A percentile compares a stretch with the other conserved stretches of the same genome.
These are phyloP conservation scores for Penicillium sumatraense DNA, from an alignment of 2,329 filamentous ascomycete species.

Conservation along the genomic window DNA sequence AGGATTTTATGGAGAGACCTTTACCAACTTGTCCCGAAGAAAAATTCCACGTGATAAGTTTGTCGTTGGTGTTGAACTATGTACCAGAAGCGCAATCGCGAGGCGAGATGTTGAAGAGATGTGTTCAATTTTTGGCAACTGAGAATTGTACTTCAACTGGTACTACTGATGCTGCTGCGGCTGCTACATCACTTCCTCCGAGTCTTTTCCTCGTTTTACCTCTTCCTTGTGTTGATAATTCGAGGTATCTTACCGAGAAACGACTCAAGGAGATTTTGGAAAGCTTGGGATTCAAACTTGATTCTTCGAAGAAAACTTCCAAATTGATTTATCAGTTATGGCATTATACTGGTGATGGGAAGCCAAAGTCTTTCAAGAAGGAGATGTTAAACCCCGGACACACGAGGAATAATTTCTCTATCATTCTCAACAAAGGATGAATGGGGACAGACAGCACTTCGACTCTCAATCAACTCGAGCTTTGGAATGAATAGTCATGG, in stretches of 20 bases:
- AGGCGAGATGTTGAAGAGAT: conserved; percentile 84
- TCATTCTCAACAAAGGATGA: conserved; percentile 60
- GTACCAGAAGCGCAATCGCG: conserved; percentile 76
- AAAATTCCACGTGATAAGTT: conserved; percentile 84
- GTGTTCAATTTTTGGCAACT: conserved; percentile 69
- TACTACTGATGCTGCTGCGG: too few species aligned
- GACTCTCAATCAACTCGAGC: too few species aligned
- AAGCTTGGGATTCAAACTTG: conserved; percentile 71
- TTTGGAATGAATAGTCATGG: too few species aligned
- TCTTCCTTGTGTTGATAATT: conserved; percentile 85
- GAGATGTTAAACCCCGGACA: conserved; percentile 75
- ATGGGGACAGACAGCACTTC: not conserved
- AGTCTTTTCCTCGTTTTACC: conserved; percentile 88
- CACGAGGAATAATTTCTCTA: conserved; percentile 87
- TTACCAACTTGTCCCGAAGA: conserved; percentile 65
- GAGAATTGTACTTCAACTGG: too few species aligned
- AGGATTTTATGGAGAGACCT: conserved; percentile 92
- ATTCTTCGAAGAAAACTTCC: conserved; percentile 76
- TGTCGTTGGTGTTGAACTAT: conserved; percentile 93
- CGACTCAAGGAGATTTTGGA: conserved; percentile 74
- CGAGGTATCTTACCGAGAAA: conserved; percentile 79
- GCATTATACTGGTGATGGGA: conserved; percentile 52
- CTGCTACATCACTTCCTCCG: conserved; percentile 40
- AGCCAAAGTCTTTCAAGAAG: conserved; percentile 64
- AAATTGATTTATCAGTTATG: conserved; percentile 93